Percentiles rank a stretch among this genome's conserved stretches.
Conservation (phyloP, 805 yeast species). For the Metschnikowia kunwiensis region DNA sequence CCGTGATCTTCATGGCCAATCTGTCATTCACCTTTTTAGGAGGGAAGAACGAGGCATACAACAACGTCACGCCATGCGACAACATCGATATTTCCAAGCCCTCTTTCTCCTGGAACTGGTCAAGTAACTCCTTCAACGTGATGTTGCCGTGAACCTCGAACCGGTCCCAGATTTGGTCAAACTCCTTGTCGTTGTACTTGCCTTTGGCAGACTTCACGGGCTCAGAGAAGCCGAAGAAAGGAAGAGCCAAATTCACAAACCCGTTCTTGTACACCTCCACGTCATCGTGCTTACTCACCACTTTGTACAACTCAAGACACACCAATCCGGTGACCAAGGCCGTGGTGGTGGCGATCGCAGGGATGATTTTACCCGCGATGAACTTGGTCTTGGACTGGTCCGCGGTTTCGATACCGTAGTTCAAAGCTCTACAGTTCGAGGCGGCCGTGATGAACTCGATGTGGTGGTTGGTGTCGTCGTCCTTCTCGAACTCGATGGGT, state of each 20-base stretch:
- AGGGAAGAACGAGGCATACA: slow-evolving; percentile 92
- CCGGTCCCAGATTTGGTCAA: slow-evolving; percentile 94
- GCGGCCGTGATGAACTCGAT: slow-evolving; percentile 95
- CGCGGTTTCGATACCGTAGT: slow-evolving; percentile 84
- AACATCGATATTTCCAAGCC: slow-evolving; percentile 88
- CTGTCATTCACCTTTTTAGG: slow-evolving; percentile 86
- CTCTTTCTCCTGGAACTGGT: slow-evolving; percentile 74
- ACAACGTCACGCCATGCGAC: slow-evolving; percentile 82
- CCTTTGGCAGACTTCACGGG: slow-evolving; percentile 86
- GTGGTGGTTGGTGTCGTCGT: slow-evolving; percentile 95
- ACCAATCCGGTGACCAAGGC: slow-evolving; percentile 95
- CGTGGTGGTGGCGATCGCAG: slow-evolving; percentile 99
- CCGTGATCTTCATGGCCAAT: slow-evolving; percentile 60
- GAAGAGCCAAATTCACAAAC: slow-evolving; percentile 85
- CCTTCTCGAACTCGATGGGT: slow-evolving; percentile 97
- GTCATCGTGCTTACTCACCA: slow-evolving; percentile 68
- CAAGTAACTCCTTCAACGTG: slow-evolving; percentile 69
- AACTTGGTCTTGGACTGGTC: slow-evolving; percentile 90
- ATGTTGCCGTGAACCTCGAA: slow-evolving; percentile 77
- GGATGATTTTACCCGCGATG: slow-evolving; percentile 97
- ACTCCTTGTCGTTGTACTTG: slow-evolving; percentile 70
- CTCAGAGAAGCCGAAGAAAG: slow-evolving; percentile 95
- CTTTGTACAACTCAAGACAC: slow-evolving; percentile 87
- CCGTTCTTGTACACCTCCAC: slow-evolving; percentile 92
- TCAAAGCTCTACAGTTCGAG: slow-evolving; percentile 92